Base-by-base conservation (phyloP, 495 filamentous ascomycete species). In the Penicillium argentinense region DNA sequence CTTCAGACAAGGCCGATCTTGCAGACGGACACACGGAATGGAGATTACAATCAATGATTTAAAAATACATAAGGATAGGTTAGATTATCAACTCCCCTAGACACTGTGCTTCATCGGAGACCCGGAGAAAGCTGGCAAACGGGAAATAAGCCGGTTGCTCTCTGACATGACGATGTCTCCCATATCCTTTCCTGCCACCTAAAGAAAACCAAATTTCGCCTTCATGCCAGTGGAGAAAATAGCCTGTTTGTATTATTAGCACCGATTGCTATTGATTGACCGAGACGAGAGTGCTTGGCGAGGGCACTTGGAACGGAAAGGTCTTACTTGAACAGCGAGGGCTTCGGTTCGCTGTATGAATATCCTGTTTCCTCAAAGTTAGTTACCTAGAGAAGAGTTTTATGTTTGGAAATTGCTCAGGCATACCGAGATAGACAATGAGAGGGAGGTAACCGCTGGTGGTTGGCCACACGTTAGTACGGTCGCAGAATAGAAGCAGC, bases 381-480 rank as follows among this genome's bases (percentile, higher is more conserved):
- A 62, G 46, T 47, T 55, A 16, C 17, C 3, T 21, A 14, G 4
- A 13, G 2, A 14, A 13, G 9, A 29, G 28, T 21, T 5, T 12
- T 40, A 22, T 43, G 9, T 9, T 33, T 21, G 8, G 5, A 2
- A 13, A 45, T 40, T 22, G 42, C 25, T 22, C 22, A 42, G n/a
- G 50, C 81, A 56, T 84, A 96, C 90, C 93, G 55, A 98, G 86
- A 71, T 97, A 98, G 70, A 98, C 77, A 66, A 98, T 95, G 71
- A 98, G 72, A 64, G 93, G 93, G 36, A 98, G 79, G 66, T 97
- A 98, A 68, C 93, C 93, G 76, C 91, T 96, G 59, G 49, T 55
- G 17, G 11, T 44, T 43, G 32, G 19, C n/a, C 42, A 16, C 17
- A 22, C 36, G 69, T 80, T 44, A 78, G 71, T 53, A 29, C 9